These are phyloP conservation scores for Puccinia triticina DNA, from an alignment of 1,284 basidiomycete genomes.

Conservation along the genomic window DNA sequence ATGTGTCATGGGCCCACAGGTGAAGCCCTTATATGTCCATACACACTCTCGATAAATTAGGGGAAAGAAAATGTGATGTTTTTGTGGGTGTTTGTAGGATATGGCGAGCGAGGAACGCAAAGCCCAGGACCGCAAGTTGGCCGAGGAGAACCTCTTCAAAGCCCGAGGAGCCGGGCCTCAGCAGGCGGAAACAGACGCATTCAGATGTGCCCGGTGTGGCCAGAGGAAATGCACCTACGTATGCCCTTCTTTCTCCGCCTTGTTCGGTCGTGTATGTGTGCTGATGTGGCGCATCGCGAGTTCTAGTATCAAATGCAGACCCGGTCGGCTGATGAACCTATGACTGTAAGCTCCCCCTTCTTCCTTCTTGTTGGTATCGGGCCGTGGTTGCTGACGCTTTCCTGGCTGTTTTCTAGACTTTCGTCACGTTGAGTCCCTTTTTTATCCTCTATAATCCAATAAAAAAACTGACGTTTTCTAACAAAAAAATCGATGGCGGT, in stretches of 20 bases:
- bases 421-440: conserved; percentile 3
- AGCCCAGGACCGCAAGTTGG: conserved; percentile 77
- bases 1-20: conserved; percentile 78
- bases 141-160: conserved; percentile 85
- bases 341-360: conserved; percentile 71
- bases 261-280: conserved; percentile 1
- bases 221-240: conserved; percentile 77
- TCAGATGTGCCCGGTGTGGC: conserved; percentile 94
- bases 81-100: conserved; percentile 66
- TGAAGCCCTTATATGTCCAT: conserved; percentile 63
- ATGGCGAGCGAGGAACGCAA: conserved; percentile 93
- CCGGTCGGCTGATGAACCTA: conserved; percentile 90
- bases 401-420: background rate
- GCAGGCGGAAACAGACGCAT: conserved; percentile 91
- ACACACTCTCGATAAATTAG: background rate
- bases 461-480: no score
- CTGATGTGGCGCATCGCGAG: no score
- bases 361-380: background rate
- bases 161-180: conserved; percentile 82
- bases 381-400: background rate
- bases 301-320: conserved; percentile 70
- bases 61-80: background rate
- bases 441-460: background rate
- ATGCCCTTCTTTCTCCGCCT: background rate
- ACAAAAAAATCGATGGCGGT: no score